Conservation (phyloP, 305 asterid genomes). For the Fraxinus ornus region DNA sequence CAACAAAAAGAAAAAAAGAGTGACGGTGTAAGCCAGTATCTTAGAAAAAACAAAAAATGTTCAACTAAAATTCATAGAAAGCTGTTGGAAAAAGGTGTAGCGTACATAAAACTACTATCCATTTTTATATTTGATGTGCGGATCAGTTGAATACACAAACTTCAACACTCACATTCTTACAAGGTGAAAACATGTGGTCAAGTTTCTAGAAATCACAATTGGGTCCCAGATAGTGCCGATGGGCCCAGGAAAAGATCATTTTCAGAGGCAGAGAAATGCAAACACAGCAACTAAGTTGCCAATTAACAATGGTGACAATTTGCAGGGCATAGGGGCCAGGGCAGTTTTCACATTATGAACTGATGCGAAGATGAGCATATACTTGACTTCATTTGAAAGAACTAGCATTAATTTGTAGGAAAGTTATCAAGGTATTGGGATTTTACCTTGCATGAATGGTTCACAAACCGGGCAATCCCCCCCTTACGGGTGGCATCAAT, state of each 20-base stretch:
- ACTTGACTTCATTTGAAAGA: background rate
- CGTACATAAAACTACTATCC: background rate
- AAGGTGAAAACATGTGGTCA: background rate
- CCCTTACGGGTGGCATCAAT: constrained; percentile 76
- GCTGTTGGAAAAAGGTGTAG: background rate
- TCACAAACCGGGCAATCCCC: constrained; percentile 75
- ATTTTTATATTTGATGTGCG: background rate
- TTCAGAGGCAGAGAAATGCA: constrained; percentile 3
- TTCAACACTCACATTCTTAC: background rate
- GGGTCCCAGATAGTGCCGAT: background rate
- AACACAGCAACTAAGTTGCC: background rate
- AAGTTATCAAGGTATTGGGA: background rate
- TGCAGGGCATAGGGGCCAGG: background rate
- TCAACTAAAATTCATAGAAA: background rate
- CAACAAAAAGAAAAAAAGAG: constrained; percentile 22
- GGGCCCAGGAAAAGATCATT: background rate
- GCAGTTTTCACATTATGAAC: background rate
- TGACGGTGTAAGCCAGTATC: background rate
- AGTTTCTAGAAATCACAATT: background rate
- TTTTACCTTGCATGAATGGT: constrained; percentile 64
- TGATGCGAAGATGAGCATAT: background rate
- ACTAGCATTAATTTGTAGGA: background rate
- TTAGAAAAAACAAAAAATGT: background rate
- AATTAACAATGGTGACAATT: background rate
- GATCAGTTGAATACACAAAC: background rate